Conservation (phyloP, 495 filamentous ascomycete genomes). For the Penicillium argentinense region DNA sequence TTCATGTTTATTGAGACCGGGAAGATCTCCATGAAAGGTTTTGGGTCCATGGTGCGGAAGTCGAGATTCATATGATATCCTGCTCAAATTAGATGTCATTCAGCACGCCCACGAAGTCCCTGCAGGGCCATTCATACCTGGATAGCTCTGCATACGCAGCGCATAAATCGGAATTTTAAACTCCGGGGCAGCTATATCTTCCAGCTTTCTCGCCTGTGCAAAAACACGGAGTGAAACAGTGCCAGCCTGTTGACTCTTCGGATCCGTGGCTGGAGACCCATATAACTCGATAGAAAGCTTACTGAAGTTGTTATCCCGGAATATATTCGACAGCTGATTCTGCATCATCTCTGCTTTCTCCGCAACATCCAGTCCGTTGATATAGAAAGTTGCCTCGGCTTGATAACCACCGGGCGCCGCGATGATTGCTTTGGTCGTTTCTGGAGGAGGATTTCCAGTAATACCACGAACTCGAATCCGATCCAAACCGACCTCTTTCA, state of each 20-base stretch:
- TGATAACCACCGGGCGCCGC: conserved; percentile 36
- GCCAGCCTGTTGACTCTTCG: conserved; percentile 16
- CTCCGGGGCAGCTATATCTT: conserved; percentile 17
- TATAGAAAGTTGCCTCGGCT: conserved; percentile 16
- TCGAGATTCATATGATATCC: conserved; percentile 30
- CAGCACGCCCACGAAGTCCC: too few species aligned
- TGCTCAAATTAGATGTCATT: not conserved
- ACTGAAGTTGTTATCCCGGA: conserved; percentile 16
- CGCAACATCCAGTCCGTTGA: conserved; percentile 11
- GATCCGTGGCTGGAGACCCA: conserved; percentile 14
- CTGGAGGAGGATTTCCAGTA: conserved; percentile 41
- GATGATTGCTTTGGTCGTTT: conserved; percentile 47
- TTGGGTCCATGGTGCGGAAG: conserved; percentile 29
- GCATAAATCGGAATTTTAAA: conserved; percentile 21
- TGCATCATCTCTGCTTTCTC: conserved; percentile 2
- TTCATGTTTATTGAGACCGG: conserved; percentile 7
- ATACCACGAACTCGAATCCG: conserved; percentile 39
- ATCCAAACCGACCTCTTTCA: conserved; percentile 33
- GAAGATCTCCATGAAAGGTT: conserved; percentile 32
- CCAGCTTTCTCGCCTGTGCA: conserved; percentile 16
- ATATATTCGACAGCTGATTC: conserved; percentile 1
- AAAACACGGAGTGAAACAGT: conserved; percentile 17
- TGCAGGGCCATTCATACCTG: conserved; percentile 14
- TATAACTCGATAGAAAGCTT: conserved; percentile 21
- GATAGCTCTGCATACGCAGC: conserved; percentile 29